Base-by-base conservation (phyloP, 2,329 filamentous ascomycete genomes). In the Coniosporium tulheliwenetii region DNA sequence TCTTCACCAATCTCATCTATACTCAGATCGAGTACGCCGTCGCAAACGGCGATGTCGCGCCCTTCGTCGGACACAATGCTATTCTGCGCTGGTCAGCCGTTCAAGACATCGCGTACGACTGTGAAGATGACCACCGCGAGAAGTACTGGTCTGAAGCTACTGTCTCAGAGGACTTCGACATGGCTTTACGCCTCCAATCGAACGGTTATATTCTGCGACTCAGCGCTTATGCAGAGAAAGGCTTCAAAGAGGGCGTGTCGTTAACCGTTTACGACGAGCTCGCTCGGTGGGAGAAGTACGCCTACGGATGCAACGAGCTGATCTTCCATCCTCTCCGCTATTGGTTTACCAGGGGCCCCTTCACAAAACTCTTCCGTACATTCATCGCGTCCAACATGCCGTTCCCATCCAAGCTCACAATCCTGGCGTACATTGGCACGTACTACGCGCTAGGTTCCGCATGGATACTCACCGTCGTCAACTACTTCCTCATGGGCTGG, bases 241-340 rank as follows among this genome's bases (percentile, higher is more conserved):
- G 77, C 38, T 86, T 85, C 67, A 80, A 85, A 56, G 83, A 89
- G 56, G 83, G 84, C 47, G 83, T 89, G 41, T 87, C 83, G 1
- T 66, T 89, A 42, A 89, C 83, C 0, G 81, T 89, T 8, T 86
- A 89, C 54, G 83, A 89, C 59, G 84, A 89, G 59, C 68, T 89
- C 44, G 79, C 81, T 2, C 79, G 83, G 43, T 89, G 84, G 83
- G 83, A 89, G 55, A 89, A 89, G 61, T 86, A 86, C 55, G 84
- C 83, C 2, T 87, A 85, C 51, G 82, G 83, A 32, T 87, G 84
- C 61, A 84, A 82, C 57, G 83, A 87, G 63, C 67, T 89, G 43
- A 69, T 89, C 43, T 89, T 91, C 65, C 73, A 89, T 54, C 84
- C 83, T 2, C 66, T 89, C 44, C 71, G 73, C 44, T 77, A 75